Conservation (phyloP, 176 grass and related monocot genomes). For the Pontederia paniculata region DNA sequence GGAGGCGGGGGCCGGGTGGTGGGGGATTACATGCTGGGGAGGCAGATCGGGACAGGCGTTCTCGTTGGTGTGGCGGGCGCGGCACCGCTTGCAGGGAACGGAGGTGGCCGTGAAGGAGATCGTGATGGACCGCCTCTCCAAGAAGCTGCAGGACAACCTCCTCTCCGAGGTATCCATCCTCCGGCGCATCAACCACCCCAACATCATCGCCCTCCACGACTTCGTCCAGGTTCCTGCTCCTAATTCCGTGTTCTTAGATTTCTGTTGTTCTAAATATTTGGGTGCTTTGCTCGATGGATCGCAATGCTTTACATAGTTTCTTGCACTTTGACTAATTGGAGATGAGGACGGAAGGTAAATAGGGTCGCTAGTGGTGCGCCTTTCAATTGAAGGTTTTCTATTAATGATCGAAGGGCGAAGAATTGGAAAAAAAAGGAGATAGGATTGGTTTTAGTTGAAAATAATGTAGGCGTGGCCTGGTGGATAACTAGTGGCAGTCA, state of each 20-base stretch:
- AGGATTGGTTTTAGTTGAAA: too few relatives aligned
- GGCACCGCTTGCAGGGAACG: constrained; percentile 27
- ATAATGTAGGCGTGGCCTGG: too few relatives aligned
- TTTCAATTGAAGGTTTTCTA: too few relatives aligned
- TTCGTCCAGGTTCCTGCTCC: constrained; percentile 41
- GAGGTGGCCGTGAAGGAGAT: constrained; percentile 98
- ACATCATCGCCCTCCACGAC: constrained; percentile 74
- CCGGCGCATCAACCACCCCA: constrained; percentile 54
- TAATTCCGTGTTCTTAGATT: not conserved
- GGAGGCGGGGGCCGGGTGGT: constrained; percentile 28
- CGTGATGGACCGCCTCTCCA: constrained; percentile 50
- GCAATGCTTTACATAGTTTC: too few relatives aligned
- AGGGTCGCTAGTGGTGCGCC: too few relatives aligned
- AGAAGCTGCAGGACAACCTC: constrained; percentile 84
- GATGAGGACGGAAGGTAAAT: too few relatives aligned
- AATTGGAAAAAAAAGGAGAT: too few relatives aligned
- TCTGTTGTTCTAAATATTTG: not conserved
- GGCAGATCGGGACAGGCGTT: constrained; percentile 73
- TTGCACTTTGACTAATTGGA: too few relatives aligned
- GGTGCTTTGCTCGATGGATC: too few relatives aligned
- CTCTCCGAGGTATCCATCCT: constrained; percentile 93
- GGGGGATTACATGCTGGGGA: constrained; percentile 61
- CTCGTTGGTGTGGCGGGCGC: constrained; percentile 67
- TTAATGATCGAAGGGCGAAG: too few relatives aligned
- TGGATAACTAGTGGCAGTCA: too few relatives aligned